Evolutionary conservation across 768 basidiomycete species (phyloP), one percentile per base, ranked within the genome.

Genomic region (Mycena crocata): DNA sequence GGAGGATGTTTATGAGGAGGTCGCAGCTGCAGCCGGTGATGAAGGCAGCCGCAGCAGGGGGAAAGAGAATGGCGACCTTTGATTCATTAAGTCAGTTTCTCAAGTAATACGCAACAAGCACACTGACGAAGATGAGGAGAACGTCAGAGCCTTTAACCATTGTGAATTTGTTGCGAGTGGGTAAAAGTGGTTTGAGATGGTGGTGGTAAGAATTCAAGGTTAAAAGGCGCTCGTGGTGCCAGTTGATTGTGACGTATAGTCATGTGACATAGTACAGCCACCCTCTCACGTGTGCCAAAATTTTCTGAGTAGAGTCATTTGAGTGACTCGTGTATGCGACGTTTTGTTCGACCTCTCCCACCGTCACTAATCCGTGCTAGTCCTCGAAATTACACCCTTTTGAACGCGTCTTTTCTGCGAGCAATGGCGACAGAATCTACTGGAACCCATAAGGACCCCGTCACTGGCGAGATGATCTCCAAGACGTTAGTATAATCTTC

Each of bases 401-500:
- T 67, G 8, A 54, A 70, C 66, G 62, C 61, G 58, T 57, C 26
- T 46, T 73, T 68, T 40, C 64, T 64, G 64, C 72, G 77, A 69
- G 75, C 68, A 46, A 85, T 87, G 85, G 81, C 85, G 24, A 76
- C 83, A 37, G 82, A 84, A 57, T 60, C 81, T 56, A 75, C 81
- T 35, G 83, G 82, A 62, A 82, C 84, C 10, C 86, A 87, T 71
- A 90, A 89, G 85, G 93, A 95, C 78, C 92, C 92, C 44, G 87
- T 95, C 68, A 98, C 97, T 0, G 96, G 96, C 37, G 96, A 99
- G 80, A 86, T 98, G 91, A 90, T 99, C 75, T 98, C 95, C 82
- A 99, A 99, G 89, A 87, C 87, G 97, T 97, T 57, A 64, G 90
- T 86, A 23, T 45, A 40, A 44, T 35, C 56, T 24, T 60, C n/a